Conservation (phyloP, 768 basidiomycete species). For the Kwoniella dejecticola region DNA sequence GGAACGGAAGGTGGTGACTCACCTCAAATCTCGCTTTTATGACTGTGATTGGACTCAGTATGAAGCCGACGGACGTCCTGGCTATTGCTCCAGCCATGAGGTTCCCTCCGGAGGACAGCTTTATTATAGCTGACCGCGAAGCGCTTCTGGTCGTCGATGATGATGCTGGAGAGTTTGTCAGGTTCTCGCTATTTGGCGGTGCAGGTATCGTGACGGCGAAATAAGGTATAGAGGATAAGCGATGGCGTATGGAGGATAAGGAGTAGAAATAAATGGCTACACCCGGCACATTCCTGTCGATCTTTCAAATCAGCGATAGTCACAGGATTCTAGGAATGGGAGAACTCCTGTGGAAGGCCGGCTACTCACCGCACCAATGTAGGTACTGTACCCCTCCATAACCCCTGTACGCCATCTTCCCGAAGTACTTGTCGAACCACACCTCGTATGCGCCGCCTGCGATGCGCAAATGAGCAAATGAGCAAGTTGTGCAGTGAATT, state of each 20-base stretch:
- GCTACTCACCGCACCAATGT: conserved; percentile 69
- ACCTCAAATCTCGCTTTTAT: conserved; percentile 92
- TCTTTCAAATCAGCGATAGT: conserved; percentile 2
- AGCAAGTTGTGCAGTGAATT: no score
- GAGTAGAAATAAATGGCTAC: conserved; percentile 89
- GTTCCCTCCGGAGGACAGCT: conserved; percentile 73
- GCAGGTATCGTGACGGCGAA: conserved; percentile 61
- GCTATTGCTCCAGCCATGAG: conserved; percentile 80
- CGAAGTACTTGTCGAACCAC: conserved; percentile 61
- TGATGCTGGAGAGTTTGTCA: neutral
- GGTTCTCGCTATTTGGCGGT: neutral
- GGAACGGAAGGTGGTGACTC: no score
- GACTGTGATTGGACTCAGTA: conserved; percentile 87
- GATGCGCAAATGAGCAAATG: neutral
- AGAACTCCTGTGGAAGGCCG: no score
- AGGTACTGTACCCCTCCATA: conserved; percentile 87
- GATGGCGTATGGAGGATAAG: conserved; percentile 75
- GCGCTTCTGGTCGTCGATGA: conserved; percentile 8
- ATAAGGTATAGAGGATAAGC: conserved; percentile 72
- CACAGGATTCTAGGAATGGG: no score
- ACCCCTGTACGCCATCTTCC: conserved; percentile 67
- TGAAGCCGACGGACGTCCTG: conserved; percentile 75
- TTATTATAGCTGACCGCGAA: conserved; percentile 48
- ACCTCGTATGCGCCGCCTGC: conserved; percentile 17
- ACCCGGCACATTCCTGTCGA: conserved; percentile 80